These are phyloP conservation scores for Hexamita inflata DNA, from an alignment of 208 protist genomes.

Conservation along the genomic window DNA sequence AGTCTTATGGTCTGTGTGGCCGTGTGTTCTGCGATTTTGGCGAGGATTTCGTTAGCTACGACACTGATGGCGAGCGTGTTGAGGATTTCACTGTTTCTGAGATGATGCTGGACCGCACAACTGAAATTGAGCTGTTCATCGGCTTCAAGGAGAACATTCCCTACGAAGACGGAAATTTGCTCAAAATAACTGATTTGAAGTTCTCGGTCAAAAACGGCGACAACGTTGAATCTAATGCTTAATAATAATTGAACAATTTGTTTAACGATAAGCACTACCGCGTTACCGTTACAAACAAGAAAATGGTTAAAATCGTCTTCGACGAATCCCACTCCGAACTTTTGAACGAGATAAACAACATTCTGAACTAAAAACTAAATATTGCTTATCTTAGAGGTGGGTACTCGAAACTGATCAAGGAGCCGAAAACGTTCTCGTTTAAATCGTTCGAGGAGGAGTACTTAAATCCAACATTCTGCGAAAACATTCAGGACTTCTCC, in stretches of 20 bases:
- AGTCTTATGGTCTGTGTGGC: constrained; percentile 47
- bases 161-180: not conserved
- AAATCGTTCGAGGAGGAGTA: not conserved
- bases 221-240: not conserved
- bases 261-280: not conserved
- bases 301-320: not conserved
- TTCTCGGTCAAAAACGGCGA: not conserved
- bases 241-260: not conserved
- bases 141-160: no score
- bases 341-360: not conserved
- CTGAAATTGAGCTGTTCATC: no score
- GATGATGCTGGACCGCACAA: not conserved
- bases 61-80: constrained; percentile 55
- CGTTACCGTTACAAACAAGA: not conserved
- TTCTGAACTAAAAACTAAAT: not conserved
- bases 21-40: constrained; percentile 62
- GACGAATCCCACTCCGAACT: not conserved
- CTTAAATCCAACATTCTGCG: not conserved
- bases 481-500: not conserved
- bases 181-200: not conserved
- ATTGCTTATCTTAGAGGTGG: constrained; percentile 1
- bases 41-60: constrained; percentile 49
- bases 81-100: not conserved
- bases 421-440: not conserved
- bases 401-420: constrained; percentile 8